These are phyloP conservation scores for Eimeria sp. DNA, from an alignment of 169 alveolate species.

Conservation along the genomic window DNA sequence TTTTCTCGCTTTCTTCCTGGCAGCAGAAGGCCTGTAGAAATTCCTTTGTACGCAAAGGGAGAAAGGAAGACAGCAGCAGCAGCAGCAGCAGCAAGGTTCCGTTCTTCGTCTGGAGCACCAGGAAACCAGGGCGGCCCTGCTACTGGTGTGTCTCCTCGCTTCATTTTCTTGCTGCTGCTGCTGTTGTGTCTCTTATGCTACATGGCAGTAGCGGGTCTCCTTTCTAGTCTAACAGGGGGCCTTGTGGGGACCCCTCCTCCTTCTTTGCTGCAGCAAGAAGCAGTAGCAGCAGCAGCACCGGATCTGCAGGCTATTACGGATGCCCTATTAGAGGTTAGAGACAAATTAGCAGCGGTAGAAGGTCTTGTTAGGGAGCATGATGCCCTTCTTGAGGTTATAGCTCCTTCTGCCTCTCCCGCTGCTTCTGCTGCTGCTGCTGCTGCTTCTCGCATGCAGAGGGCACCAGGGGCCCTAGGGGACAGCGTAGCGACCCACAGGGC, in stretches of 20 bases:
- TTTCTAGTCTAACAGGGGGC: background rate
- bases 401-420: background rate
- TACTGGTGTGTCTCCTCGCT: background rate
- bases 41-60: background rate
- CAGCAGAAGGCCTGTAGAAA: background rate
- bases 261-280: background rate
- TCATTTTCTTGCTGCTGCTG: conserved; percentile 29
- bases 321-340: conserved; percentile 8
- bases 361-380: background rate
- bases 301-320: background rate
- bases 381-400: background rate
- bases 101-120: background rate
- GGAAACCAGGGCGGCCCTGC: no score
- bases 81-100: background rate
- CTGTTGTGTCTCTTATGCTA: conserved; percentile 11
- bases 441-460: conserved; percentile 15
- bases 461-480: conserved; percentile 20
- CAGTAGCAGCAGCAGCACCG: background rate
- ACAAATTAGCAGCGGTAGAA: background rate
- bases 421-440: conserved; percentile 52
- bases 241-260: background rate
- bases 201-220: background rate
- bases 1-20: background rate
- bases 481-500: background rate
- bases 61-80: background rate